These are phyloP conservation scores for Epichloe baconii DNA, from an alignment of 2,329 filamentous ascomycete genomes.

Conservation along the genomic window DNA sequence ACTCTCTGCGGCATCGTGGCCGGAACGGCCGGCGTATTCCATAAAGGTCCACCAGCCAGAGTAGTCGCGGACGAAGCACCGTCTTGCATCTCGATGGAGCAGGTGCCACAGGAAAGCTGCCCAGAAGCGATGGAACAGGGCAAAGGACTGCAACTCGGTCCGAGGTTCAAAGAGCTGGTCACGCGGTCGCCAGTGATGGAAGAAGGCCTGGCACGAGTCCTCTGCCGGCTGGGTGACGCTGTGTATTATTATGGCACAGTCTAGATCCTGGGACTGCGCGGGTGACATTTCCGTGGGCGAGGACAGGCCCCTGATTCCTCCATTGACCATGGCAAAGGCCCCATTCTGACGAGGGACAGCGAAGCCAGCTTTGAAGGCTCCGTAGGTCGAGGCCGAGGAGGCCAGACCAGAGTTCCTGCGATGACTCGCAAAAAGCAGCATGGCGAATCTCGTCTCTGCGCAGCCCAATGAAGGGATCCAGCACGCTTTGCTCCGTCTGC, in stretches of 20 bases:
- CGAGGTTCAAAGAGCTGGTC: background rate
- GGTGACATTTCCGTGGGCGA: slow-evolving; percentile 2
- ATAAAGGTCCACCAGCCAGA: slow-evolving; percentile 4
- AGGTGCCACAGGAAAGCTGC: slow-evolving; percentile 4
- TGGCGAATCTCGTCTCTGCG: background rate
- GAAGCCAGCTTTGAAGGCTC: background rate
- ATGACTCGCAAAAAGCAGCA: slow-evolving; percentile 2
- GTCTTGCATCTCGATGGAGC: background rate
- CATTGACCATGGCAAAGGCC: background rate
- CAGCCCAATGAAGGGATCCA: background rate
- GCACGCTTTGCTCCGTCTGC: background rate
- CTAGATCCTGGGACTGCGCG: background rate
- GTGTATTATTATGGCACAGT: slow-evolving; percentile 1
- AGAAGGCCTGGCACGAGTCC: slow-evolving; percentile 1
- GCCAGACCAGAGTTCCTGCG: slow-evolving; percentile 1
- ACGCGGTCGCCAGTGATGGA: slow-evolving; percentile 2
- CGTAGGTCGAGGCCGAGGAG: background rate
- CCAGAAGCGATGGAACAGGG: slow-evolving; percentile 1
- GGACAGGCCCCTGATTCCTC: background rate
- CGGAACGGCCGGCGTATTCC: background rate
- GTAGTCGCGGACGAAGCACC: background rate
- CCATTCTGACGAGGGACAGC: slow-evolving; percentile 4
- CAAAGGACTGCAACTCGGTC: background rate
- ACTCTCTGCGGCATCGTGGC: background rate
- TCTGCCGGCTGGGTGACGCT: background rate